A percentile compares a stretch with the other conserved stretches of the same genome.
Evolutionary conservation across 257 asterid genomes (phyloP).

Genomic region (Rhazya stricta): DNA sequence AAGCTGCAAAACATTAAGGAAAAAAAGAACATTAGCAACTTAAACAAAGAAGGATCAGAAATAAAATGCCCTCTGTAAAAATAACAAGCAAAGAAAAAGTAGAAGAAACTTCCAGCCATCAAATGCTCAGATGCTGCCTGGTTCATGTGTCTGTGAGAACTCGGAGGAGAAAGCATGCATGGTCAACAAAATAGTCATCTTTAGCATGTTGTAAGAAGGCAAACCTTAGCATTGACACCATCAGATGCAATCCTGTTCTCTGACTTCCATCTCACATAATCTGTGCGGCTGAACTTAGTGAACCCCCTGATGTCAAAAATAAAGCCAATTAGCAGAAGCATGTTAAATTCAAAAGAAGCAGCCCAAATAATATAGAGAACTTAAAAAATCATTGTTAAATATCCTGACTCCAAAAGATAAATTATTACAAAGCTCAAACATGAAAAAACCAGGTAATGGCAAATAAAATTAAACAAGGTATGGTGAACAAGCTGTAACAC

Average conservation of each 20-base stretch:
- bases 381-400: background rate
- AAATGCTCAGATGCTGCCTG: background rate
- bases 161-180: background rate
- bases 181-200: background rate
- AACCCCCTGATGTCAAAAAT: conserved; percentile 15
- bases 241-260: conserved; percentile 15
- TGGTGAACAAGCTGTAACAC: background rate
- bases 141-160: background rate
- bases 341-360: background rate
- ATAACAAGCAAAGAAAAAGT: background rate
- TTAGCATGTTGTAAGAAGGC: background rate
- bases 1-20: conserved; percentile 12
- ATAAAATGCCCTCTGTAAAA: background rate
- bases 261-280: conserved; percentile 19
- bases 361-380: background rate
- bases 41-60: background rate
- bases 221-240: conserved; percentile 26
- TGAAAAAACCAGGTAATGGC: background rate
- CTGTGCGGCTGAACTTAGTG: conserved; percentile 19
- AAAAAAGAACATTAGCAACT: background rate
- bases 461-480: background rate
- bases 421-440: background rate
- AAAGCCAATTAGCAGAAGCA: background rate
- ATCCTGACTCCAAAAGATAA: background rate
- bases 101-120: background rate